These are phyloP conservation scores for Typha latifolia DNA, from an alignment of 176 grass and related monocot genomes.

Conservation along the genomic window DNA sequence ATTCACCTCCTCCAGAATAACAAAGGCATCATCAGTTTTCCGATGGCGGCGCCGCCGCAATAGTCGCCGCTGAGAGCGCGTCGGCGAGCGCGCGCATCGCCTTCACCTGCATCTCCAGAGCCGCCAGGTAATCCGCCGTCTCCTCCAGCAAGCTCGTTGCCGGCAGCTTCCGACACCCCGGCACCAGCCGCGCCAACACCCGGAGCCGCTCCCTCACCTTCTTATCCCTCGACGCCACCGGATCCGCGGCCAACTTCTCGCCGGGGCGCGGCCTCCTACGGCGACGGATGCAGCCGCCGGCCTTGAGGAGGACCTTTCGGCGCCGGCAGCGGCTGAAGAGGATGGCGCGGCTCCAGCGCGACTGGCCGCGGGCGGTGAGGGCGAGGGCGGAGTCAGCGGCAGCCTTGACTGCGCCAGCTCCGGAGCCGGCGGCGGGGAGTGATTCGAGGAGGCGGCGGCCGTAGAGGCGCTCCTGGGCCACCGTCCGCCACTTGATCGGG, in stretches of 20 bases:
- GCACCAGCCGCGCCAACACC: conserved; percentile 68
- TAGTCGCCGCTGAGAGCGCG: conserved; percentile 49
- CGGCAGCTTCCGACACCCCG: conserved; percentile 75
- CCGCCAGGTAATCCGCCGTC: conserved; percentile 76
- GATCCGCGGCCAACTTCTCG: background rate
- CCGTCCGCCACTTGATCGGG: conserved; percentile 70
- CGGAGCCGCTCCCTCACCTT: conserved; percentile 77
- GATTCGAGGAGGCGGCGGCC: conserved; percentile 73
- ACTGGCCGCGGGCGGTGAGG: conserved; percentile 68
- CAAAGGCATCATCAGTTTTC: background rate
- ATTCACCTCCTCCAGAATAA: background rate
- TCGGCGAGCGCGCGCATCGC: conserved; percentile 75
- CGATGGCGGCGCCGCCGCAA: conserved; percentile 23
- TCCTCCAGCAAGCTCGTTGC: conserved; percentile 78
- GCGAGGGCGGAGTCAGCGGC: conserved; percentile 84
- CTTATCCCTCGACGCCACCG: conserved; percentile 16
- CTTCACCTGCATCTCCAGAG: conserved; percentile 95
- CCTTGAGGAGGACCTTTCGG: conserved; percentile 59
- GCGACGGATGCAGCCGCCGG: conserved; percentile 43
- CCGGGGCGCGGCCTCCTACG: background rate
- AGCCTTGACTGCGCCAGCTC: conserved; percentile 54
- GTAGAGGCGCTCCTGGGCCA: conserved; percentile 63
- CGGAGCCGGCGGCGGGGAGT: conserved; percentile 35
- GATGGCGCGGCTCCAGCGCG: conserved; percentile 93
- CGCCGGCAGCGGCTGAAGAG: conserved; percentile 41